Evolutionary conservation across 345 rosid genomes (phyloP), one percentile per base, ranked within the genome.

Genomic region (Bruguiera parviflora): DNA sequence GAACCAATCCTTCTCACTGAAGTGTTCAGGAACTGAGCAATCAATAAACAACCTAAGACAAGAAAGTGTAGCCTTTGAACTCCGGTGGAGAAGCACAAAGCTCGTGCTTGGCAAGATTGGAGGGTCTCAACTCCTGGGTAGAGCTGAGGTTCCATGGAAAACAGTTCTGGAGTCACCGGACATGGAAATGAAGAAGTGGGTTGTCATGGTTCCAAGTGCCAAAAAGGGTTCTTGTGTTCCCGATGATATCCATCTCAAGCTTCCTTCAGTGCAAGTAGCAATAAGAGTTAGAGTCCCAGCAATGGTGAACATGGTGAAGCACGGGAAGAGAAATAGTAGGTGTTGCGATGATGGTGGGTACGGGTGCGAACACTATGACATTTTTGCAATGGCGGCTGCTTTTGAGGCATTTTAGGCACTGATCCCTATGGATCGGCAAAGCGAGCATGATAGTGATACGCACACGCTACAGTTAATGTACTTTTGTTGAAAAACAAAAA

Each of bases 1-100:
- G 96, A 84, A 90, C 53, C 84, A 89, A 65, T 77, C 85, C 52
- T 83, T 86, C 73, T 85, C 84, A 3, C 55, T 91, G 18, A 87
- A 87, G 72, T 89, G 96, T 70, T 75, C 65, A 68, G 92, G 92
- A 2, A 61, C 70, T 20, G 69, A 89, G 74, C 89, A 73, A 18
- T 80, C 92, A 61, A 66, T 87, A 43, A 35, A 71, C 20, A 61
- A 61, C 58, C 35, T 91, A 47, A 82, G 71, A 79, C 80, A 85
- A 77, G 81, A 86, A 8, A 81, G 68, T 29, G 77, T 87, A 0
- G 81, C 76, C 53, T 84, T 94, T 24, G 91, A 94, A 88, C 79
- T 91, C 32, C 67, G 94, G 53, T 81, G 80, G 81, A 78, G 83
- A 75, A 80, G 59, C 59, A 67, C 73, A 27, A 18, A 69, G 2